Evolutionary conservation across 1,284 basidiomycete species (phyloP), one percentile per base, ranked within the genome.

Genomic region (Ceratobasidium sp.): DNA sequence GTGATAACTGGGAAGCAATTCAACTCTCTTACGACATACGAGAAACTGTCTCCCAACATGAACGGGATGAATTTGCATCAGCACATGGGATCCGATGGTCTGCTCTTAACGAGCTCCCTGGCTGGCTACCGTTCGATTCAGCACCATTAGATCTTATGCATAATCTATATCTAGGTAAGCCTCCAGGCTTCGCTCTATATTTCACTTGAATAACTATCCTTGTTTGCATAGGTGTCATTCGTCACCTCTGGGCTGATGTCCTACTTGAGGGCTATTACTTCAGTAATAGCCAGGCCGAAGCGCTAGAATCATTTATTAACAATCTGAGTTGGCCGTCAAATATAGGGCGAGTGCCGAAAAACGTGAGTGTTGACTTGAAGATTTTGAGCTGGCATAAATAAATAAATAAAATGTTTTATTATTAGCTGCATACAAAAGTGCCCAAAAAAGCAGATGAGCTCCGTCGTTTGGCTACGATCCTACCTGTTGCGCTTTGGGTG

Each of bases 121-220:
- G 84, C 70, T 84, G 81, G 81, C 78, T 84, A 73, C 82, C 81
- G 0, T 76, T 79, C 0, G 50, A 58, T 18, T 79, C 78, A 73
- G 75, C 80, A 7, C 80, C 83, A 7, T 76, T 83, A 21, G 80
- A 83, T 74, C 49, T 74, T 1, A 83, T 84, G 81, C 82, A 84
- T 66, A 78, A 77, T 5, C 73, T 79, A 0, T 80, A 78, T 47
- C 78, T 82, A 0, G 79, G 79, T 18, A 54, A 78, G 7, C 78
- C 8, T 54, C n/a, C 26, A 50, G 16, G 47, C 47, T 13, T 50
- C n/a, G 7, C 7, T n/a, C n/a, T 50, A n/a, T n/a, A n/a, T n/a
- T n/a, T n/a, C n/a, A n/a, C n/a, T n/a, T n/a, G n/a, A n/a, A n/a
- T n/a, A n/a, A n/a, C n/a, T n/a, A n/a, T n/a, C n/a, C n/a, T 50